phyloP scores from a whole-genome alignment of 768 basidiomycete species.

The Amanita exitialis region DNA sequence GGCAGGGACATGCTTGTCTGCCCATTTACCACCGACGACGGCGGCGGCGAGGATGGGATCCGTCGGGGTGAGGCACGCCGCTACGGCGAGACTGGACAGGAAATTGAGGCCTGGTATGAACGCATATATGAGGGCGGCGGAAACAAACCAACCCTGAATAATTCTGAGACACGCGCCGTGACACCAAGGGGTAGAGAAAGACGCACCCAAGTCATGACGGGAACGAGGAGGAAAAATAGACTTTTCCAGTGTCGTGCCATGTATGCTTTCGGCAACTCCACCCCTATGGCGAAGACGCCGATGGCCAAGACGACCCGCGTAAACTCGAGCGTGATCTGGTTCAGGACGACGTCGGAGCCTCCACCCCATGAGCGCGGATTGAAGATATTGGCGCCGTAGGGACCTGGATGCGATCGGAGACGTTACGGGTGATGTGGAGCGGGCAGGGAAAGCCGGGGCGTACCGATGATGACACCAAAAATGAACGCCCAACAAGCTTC shows the following conservation, averaged over 20 bases:
- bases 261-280: conserved; percentile 94
- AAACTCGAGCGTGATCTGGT: conserved; percentile 83
- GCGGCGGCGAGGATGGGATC: conserved; percentile 92
- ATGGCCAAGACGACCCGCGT: conserved; percentile 92
- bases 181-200: neutral
- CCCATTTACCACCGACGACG: conserved; percentile 92
- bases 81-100: conserved; percentile 81
- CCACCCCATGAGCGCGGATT: conserved; percentile 72
- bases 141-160: conserved; percentile 85
- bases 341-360: conserved; percentile 34
- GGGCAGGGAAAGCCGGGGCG: conserved; percentile 12
- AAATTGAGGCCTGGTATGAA: conserved; percentile 87
- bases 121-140: conserved; percentile 83
- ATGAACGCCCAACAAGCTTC: conserved; percentile 95
- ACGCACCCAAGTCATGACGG: conserved; percentile 79
- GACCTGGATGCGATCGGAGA: conserved; percentile 36
- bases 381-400: conserved; percentile 74
- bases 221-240: conserved; percentile 71
- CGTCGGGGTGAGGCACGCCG: conserved; percentile 89
- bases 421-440: neutral
- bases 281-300: conserved; percentile 96
- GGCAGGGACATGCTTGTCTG: conserved; percentile 91
- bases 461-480: conserved; percentile 85
- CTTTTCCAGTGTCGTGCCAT: conserved; percentile 91
- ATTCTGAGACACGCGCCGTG: neutral